Percentiles rank a stretch among this genome's conserved stretches.
phyloP scores from a whole-genome alignment of 169 alveolate species.

The Cryptosporidium felis region DNA sequence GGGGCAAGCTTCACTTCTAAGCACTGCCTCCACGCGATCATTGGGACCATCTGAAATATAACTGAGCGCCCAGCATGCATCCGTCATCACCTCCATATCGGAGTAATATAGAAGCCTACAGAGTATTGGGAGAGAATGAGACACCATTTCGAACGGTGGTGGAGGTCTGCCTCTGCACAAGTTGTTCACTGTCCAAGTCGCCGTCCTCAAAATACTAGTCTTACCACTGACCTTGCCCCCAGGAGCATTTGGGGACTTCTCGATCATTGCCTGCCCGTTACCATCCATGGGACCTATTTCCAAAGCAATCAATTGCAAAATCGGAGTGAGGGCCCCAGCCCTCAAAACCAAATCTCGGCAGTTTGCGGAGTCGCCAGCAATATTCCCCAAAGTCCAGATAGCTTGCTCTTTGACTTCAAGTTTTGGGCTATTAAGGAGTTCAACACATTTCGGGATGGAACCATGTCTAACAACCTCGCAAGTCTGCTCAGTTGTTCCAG shows the following conservation, averaged over 20 bases:
- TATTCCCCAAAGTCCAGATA: conserved; percentile 97
- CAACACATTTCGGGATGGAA: conserved; percentile 85
- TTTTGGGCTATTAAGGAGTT: conserved; percentile 86
- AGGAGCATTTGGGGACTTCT: not conserved
- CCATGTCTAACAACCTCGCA: conserved; percentile 73
- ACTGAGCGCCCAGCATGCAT: conserved; percentile 94
- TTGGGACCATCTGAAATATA: conserved; percentile 93
- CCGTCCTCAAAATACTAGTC: conserved; percentile 91
- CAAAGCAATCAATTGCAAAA: conserved; percentile 77
- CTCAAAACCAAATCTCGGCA: conserved; percentile 90
- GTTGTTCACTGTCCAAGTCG: conserved; percentile 95
- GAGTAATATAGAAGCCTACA: conserved; percentile 85
- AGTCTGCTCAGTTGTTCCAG: conserved; percentile 95
- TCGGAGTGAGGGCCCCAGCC: conserved; percentile 88
- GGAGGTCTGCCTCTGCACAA: conserved; percentile 94
- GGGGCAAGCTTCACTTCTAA: conserved; percentile 90
- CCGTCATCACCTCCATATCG: conserved; percentile 88
- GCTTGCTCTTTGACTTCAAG: conserved; percentile 97
- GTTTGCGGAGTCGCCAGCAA: conserved; percentile 96
- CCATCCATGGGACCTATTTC: conserved; percentile 37
- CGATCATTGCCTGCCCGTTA: not conserved
- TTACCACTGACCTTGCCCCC: conserved; percentile 81
- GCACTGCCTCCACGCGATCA: conserved; percentile 87
- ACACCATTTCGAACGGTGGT: conserved; percentile 86
- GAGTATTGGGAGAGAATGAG: conserved; percentile 87